Evolutionary conservation across 2,329 filamentous ascomycete species (phyloP), one percentile per base, ranked within the genome.

Genomic region (Hymenoscyphus linearis): DNA sequence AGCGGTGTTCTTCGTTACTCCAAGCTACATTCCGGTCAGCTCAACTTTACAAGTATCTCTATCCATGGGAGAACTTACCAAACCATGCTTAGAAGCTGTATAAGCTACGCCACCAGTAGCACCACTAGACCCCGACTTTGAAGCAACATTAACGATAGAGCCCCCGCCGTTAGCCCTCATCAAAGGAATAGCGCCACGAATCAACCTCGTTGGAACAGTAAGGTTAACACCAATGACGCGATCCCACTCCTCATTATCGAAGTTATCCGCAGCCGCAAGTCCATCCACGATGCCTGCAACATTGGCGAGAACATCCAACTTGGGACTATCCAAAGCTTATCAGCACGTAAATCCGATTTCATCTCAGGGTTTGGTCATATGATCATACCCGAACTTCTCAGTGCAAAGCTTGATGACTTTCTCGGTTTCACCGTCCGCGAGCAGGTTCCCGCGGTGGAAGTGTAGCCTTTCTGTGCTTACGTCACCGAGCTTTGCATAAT

Each of bases 1-100:
- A 16, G 78, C 78, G 0, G 78, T 76, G 59, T 79, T 79, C 64
- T 78, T 79, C 1, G 78, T 80, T 10, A 77, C 76, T 7, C 78
- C 78, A 12, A 78, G 70, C 73, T 75, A 54, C 4, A 59, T 52
- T 25, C 10, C n/a, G 2, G 9, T 25, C 10, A 50, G 44, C 44
- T 22, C 13, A 9, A 18, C 4, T n/a, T 3, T 18, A 3, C 7
- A 13, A 50, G 9, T 25, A 25, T 4, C 7, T 47, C 5, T 12
- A n/a, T 18, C 9, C 18, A 7, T 5, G 12, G 27, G 3, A 52
- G 22, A 18, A 72, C 74, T 59, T 61, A 77, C 74, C 40, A 79
- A 68, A 0, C 75, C 75, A 66, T 78, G 76, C 65, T 79, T 77
- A 57, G 73, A 75, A 7, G 77, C 74, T 26, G 78, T 80, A 61